Conservation (phyloP, 352 stramenopile genomes). For the Pythium dissotocum region DNA sequence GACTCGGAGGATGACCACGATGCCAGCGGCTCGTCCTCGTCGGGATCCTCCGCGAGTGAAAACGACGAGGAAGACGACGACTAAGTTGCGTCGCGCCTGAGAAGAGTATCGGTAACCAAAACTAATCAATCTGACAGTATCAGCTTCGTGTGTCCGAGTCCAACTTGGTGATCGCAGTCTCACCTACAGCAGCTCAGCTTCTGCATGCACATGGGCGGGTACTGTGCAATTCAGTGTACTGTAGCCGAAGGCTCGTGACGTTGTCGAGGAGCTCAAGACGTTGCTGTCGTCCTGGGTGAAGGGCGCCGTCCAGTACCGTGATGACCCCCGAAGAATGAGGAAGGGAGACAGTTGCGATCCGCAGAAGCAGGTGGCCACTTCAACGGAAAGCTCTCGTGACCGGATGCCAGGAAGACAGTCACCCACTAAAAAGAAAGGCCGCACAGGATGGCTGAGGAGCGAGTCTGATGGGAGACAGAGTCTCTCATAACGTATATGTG, state of each 20-base stretch:
- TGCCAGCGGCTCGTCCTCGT: conserved; percentile 11
- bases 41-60: not conserved
- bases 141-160: not conserved
- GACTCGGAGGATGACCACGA: conserved; percentile 20
- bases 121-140: too few species aligned
- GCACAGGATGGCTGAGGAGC: not conserved
- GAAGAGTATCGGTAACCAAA: too few species aligned
- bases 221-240: too few species aligned
- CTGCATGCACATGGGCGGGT: too few species aligned
- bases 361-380: not conserved
- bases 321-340: too few species aligned
- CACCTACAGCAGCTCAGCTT: too few species aligned
- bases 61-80: conserved; percentile 20
- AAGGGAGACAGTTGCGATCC: not conserved
- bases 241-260: too few species aligned
- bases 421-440: not conserved
- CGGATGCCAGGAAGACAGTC: not conserved
- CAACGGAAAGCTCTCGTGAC: not conserved
- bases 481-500: too few species aligned
- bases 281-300: too few species aligned
- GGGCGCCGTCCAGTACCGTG: too few species aligned
- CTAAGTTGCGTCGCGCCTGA: not conserved
- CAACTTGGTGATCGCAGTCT: too few species aligned
- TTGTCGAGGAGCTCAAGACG: too few species aligned
- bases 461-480: not conserved